Conservation (phyloP, 225 moss, liverwort and hornwort genomes). For the Polytrichum commune region DNA sequence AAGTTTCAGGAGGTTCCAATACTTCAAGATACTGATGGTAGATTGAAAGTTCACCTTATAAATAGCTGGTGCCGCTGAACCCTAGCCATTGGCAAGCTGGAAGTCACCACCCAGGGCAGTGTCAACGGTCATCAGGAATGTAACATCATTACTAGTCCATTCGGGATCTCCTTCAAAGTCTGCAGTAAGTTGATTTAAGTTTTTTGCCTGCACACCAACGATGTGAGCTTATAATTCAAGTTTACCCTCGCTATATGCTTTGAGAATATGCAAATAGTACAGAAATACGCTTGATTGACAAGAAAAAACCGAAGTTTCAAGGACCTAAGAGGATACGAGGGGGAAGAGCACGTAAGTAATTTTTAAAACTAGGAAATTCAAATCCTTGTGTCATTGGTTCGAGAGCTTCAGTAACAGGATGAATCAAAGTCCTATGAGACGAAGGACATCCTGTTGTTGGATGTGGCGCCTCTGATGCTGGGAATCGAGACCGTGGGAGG, state of each 20-base stretch:
- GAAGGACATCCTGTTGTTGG: conserved; percentile 46
- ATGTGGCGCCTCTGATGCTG: conserved; percentile 51
- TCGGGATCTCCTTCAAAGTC: conserved; percentile 35
- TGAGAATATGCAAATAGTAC: too few relatives aligned
- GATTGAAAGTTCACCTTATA: conserved; percentile 17
- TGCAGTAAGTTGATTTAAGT: conserved; percentile 36
- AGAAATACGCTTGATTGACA: too few relatives aligned
- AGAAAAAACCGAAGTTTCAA: too few relatives aligned
- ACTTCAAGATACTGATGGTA: background rate
- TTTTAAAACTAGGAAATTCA: too few relatives aligned
- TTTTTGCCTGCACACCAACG: conserved; percentile 32
- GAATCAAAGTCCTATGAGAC: conserved; percentile 8
- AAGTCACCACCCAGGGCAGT: conserved; percentile 51
- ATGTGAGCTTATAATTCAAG: too few relatives aligned
- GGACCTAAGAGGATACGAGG: too few relatives aligned
- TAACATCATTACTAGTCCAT: conserved; percentile 38
- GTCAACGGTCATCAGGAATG: conserved; percentile 41
- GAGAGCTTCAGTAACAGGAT: too few relatives aligned
- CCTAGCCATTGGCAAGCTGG: conserved; percentile 58
- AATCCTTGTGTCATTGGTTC: too few relatives aligned
- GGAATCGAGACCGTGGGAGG: conserved; percentile 58
- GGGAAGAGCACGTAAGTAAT: too few relatives aligned
- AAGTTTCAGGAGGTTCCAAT: background rate
- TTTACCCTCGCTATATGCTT: too few relatives aligned
- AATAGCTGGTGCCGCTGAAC: conserved; percentile 25